Evolutionary conservation across 352 stramenopile genomes (phyloP).

Genomic region (Globisporangium megalacanthum): DNA sequence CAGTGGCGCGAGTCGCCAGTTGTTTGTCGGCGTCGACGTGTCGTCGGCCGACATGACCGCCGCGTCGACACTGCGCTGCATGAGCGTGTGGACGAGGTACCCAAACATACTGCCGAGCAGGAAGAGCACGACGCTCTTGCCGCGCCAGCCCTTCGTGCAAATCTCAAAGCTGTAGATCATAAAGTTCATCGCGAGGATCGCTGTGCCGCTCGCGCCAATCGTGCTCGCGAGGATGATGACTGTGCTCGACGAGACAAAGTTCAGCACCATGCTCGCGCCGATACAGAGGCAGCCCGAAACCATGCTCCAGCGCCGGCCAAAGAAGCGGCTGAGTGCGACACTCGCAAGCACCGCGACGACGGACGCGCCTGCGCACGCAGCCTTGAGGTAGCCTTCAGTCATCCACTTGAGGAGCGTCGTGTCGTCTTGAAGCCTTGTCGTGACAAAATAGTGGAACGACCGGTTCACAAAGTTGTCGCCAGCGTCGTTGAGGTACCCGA

Average conservation of each 20-base stretch:
- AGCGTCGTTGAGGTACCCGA: constrained; percentile 74
- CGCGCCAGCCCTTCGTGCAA: constrained; percentile 82
- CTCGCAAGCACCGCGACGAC: constrained; percentile 46
- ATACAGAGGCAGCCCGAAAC: constrained; percentile 47
- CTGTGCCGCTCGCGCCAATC: constrained; percentile 46
- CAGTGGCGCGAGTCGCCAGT: constrained; percentile 60
- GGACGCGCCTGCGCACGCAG: constrained; percentile 39
- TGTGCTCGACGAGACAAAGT: constrained; percentile 50
- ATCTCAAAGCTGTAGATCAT: constrained; percentile 83
- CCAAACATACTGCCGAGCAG: constrained; percentile 68
- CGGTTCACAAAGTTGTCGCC: constrained; percentile 70
- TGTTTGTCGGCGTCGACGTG: constrained; percentile 31
- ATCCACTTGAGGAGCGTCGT: constrained; percentile 41
- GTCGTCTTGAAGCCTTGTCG: constrained; percentile 21
- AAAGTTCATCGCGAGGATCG: constrained; percentile 72
- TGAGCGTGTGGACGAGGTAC: constrained; percentile 52
- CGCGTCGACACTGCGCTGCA: constrained; percentile 52
- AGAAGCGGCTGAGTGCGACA: constrained; percentile 45
- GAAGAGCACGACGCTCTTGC: constrained; percentile 81
- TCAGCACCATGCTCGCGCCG: constrained; percentile 39
- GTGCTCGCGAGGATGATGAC: constrained; percentile 49
- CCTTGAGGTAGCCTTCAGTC: constrained; percentile 52
- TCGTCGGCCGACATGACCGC: constrained; percentile 28
- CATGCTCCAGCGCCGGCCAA: constrained; percentile 62
- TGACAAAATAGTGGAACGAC: constrained; percentile 71